Percentiles rank a stretch among this genome's conserved stretches.
Evolutionary conservation across 108 stramenopile genomes (phyloP).

Genomic region (Nitzschia sp.): DNA sequence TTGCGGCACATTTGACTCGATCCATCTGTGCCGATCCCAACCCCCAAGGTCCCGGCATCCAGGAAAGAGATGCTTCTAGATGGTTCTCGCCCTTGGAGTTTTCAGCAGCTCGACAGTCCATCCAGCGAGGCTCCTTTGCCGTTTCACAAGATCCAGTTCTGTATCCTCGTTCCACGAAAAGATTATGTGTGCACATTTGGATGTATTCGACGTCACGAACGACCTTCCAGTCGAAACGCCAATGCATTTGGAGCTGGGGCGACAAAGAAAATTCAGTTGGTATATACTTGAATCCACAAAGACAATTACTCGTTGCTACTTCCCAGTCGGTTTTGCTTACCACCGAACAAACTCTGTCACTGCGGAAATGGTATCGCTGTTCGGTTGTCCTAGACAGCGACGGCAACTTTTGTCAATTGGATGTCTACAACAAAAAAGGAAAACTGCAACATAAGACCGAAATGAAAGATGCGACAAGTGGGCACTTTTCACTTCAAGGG

Average conservation of each 20-base stretch:
- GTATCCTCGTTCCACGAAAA: not conserved
- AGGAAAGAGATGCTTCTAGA: slow-evolving; percentile 1
- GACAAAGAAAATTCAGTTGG: not conserved
- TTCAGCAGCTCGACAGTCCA: not conserved
- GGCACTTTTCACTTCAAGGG: not conserved
- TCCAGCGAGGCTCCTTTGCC: slow-evolving; percentile 12
- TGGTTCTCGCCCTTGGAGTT: not conserved
- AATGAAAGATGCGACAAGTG: not conserved
- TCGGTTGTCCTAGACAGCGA: not conserved
- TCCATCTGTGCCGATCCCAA: slow-evolving; percentile 31
- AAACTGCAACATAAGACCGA: not conserved
- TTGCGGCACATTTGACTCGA: slow-evolving; percentile 8
- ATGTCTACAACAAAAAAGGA: not conserved
- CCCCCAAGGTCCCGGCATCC: slow-evolving; percentile 18
- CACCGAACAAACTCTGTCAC: not conserved
- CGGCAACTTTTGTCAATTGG: not conserved
- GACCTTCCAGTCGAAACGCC: not conserved
- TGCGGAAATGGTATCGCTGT: not conserved
- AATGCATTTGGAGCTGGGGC: not conserved
- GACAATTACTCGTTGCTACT: not conserved
- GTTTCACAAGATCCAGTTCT: not conserved
- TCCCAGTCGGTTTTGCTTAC: not conserved
- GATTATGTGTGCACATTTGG: not conserved
- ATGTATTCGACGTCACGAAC: not conserved
- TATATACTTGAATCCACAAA: not conserved